Conservation (phyloP, 2,329 filamentous ascomycete genomes). For the Penicillium capsulatum region DNA sequence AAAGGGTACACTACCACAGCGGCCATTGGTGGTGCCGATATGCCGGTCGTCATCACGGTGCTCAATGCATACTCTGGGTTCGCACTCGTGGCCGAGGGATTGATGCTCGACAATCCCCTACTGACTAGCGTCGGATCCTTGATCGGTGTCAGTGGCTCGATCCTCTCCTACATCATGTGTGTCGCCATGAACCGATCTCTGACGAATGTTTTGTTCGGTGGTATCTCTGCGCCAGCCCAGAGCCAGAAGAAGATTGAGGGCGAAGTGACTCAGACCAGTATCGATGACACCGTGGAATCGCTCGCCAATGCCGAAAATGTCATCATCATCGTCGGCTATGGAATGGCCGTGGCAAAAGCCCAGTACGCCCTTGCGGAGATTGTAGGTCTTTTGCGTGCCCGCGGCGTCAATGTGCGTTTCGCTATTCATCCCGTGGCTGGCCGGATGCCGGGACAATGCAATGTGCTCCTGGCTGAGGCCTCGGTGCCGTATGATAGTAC, state of each 20-base stretch:
- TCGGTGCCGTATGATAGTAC: constrained; percentile 77
- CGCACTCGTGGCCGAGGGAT: constrained; percentile 80
- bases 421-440: constrained; percentile 88
- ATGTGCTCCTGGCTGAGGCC: constrained; percentile 83
- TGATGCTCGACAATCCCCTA: constrained; percentile 85
- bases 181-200: constrained; percentile 87
- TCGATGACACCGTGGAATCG: constrained; percentile 76
- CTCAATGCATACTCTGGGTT: constrained; percentile 90
- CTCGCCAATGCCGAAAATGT: constrained; percentile 74
- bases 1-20: constrained; percentile 86
- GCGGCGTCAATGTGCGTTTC: constrained; percentile 77
- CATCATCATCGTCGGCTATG: constrained; percentile 87
- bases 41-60: constrained; percentile 88
- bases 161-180: constrained; percentile 82
- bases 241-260: constrained; percentile 73
- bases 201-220: constrained; percentile 85
- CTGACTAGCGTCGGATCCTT: constrained; percentile 80
- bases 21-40: constrained; percentile 87
- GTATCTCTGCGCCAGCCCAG: constrained; percentile 62
- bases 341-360: constrained; percentile 91
- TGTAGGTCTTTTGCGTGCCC: constrained; percentile 65
- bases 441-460: constrained; percentile 90
- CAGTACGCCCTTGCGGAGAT: constrained; percentile 88
- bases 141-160: constrained; percentile 84
- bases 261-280: constrained; percentile 68